A percentile compares a stretch with the other conserved stretches of the same genome.
phyloP scores from a whole-genome alignment of 805 yeast species.

The Monosporozyma siamensis region DNA sequence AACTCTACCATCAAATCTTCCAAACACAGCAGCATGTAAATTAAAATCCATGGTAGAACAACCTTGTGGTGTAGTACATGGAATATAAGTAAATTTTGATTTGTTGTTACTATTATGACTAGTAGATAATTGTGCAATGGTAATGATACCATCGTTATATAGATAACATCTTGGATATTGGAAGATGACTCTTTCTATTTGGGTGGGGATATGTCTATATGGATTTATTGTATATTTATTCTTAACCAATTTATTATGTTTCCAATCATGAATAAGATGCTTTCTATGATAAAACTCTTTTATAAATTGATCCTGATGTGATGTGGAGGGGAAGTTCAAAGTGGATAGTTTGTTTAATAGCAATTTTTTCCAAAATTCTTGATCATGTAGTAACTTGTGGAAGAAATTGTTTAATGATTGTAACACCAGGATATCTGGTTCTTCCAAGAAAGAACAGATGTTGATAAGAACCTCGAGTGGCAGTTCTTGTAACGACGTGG shows the following conservation, averaged over 20 bases:
- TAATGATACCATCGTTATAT: conserved; percentile 30
- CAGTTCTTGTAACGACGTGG: conserved; percentile 12
- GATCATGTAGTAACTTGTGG: conserved; percentile 29
- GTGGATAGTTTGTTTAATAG: conserved; percentile 26
- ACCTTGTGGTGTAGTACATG: conserved; percentile 32
- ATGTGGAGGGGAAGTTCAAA: conserved; percentile 30
- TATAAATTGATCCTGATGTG: conserved; percentile 29
- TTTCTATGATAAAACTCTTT: conserved; percentile 29
- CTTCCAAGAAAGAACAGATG: conserved; percentile 31
- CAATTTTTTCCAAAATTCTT: conserved; percentile 36
- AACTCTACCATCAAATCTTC: conserved; percentile 30
- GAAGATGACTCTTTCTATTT: conserved; percentile 25
- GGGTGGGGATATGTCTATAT: conserved; percentile 13
- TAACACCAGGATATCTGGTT: conserved; percentile 28
- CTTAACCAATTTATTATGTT: conserved; percentile 28
- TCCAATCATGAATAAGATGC: conserved; percentile 26
- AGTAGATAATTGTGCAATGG: conserved; percentile 23
- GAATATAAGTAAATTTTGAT: conserved; percentile 28
- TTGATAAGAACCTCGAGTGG: conserved; percentile 33
- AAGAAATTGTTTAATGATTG: conserved; percentile 27
- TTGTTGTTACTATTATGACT: conserved; percentile 9
- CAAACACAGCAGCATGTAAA: conserved; percentile 29
- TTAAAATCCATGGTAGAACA: conserved; percentile 30
- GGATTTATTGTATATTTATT: conserved; percentile 27
- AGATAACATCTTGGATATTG: conserved; percentile 30